Evolutionary conservation across 805 yeast genomes (phyloP), one percentile per base, ranked within the genome.

Genomic region (Myxozyma vanderwaltii): DNA sequence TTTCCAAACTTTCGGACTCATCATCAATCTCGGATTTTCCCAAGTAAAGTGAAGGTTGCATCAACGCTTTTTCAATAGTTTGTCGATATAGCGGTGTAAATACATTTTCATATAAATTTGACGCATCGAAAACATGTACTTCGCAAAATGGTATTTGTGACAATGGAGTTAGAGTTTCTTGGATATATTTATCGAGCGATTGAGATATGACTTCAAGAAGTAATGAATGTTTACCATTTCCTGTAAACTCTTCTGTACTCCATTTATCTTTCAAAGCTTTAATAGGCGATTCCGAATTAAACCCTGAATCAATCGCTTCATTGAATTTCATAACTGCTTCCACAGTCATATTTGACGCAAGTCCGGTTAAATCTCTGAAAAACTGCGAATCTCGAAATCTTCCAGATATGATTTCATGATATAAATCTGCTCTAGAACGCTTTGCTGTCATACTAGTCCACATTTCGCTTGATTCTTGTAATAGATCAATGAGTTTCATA

Each of bases 81-180:
- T 56, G 29, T n/a, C 65, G 38, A 35, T 36, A 54, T 19, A 15
- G 21, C 1, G 65, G 65, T 17, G 55, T 23, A 21, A 54, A 50
- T 1, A 40, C 58, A 29, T 24, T 17, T 24, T 59, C 56, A 15
- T 29, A 50, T 15, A 60, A 10, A 15, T 44, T n/a, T 13, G 41
- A 23, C 12, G 41, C 50, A 26, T 61, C 65, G 39, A 50, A 44
- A 5, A 62, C 51, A 27, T 60, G 53, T 13, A 60, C 33, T 24
- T 62, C 65, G 23, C 51, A 49, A 33, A 62, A 62, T 13, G 51
- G 48, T 19, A 60, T 55, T 8, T 55, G 52, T 21, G 48, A 17
- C 19, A 43, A 54, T 23, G 63, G 51, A 6, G 23, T 24, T n/a
- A 53, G 19, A n/a, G 31, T 26, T 19, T 40, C 29, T 8, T 35